Evolutionary conservation across 2,329 filamentous ascomycete genomes (phyloP), one percentile per base, ranked within the genome.

Genomic region (Dactylellina sp.): DNA sequence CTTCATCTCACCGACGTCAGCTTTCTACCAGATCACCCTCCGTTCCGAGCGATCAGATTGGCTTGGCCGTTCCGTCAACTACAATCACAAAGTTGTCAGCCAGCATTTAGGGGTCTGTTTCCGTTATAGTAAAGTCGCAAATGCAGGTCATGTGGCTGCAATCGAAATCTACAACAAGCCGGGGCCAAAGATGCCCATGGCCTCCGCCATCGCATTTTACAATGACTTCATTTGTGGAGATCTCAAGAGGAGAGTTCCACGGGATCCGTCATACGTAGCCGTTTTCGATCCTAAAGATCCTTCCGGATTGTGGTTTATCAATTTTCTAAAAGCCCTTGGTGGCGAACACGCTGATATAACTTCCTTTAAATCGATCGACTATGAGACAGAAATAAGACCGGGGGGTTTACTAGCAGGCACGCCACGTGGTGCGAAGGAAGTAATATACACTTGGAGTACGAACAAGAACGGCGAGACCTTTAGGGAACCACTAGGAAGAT

Each of bases 101-200:
- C n/a, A 28, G 1, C 42, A 32, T 24, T 11, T 60, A 16, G 7
- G 3, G 11, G 39, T 57, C 42, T 71, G 65, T 32, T 12, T 16
- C 12, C 22, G 25, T 20, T 71, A 50, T 32, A 24, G 28, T 1
- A 71, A 63, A 32, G 28, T 5, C 56, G 1, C 18, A 1, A 49
- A 14, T 3, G 24, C 25, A 1, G 65, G 65, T 0, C 1, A 4
- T 20, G 2, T 62, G 1, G 20, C 6, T 40, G 57, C 49, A 2
- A 22, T 63, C 6, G 53, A 18, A 24, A 35, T 71, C n/a, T 71
- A 71, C 37, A 71, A 71, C 50, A 42, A 42, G 44, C 40, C 40
- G 5, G 22, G 20, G 2, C 3, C 12, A 7, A 32, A 32, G 4
- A 32, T 5, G 5, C 11, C 20, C 1, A 44, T 55, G 7, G 25